Conservation (phyloP, 2,329 filamentous ascomycete genomes). For the Tolypocladium album region DNA sequence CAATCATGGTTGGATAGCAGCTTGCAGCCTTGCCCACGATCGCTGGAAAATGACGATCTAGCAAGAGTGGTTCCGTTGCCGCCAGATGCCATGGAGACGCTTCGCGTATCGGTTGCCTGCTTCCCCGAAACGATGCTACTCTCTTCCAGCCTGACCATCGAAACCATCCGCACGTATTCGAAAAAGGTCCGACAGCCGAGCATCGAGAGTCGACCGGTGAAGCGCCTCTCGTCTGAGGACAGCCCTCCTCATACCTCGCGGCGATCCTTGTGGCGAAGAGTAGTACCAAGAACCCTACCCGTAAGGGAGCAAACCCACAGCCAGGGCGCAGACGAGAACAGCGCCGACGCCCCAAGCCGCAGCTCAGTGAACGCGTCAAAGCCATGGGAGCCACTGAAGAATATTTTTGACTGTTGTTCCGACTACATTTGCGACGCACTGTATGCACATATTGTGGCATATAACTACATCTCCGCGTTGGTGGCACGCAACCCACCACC, state of each 20-base stretch:
- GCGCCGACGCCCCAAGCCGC: constrained; percentile 7
- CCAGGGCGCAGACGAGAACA: constrained; percentile 1
- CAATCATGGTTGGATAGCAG: constrained; percentile 24
- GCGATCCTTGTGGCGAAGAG: constrained; percentile 25
- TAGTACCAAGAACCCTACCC: constrained; percentile 15
- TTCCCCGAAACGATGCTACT: constrained; percentile 51
- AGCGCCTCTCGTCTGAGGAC: constrained; percentile 8
- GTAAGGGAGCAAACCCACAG: constrained; percentile 1
- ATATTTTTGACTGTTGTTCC: constrained; percentile 40
- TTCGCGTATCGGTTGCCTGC: constrained; percentile 41
- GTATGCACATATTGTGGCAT: constrained; percentile 48
- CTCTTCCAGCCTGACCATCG: constrained; percentile 42
- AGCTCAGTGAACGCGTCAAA: constrained; percentile 11
- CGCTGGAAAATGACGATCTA: constrained; percentile 21
- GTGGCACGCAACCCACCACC: constrained; percentile 13
- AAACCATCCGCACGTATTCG: constrained; percentile 46
- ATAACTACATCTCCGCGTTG: constrained; percentile 42
- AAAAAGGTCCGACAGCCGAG: constrained; percentile 37
- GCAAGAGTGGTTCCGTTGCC: constrained; percentile 36
- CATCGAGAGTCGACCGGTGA: constrained; percentile 11
- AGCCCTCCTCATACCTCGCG: constrained; percentile 7
- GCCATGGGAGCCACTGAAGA: constrained; percentile 35
- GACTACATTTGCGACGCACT: constrained; percentile 47
- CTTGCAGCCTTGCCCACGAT: constrained; percentile 16
- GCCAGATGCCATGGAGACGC: constrained; percentile 40